These are phyloP conservation scores for Cutaneotrichosporon spelunceum DNA, from an alignment of 1,284 basidiomycete species.

Conservation along the genomic window DNA sequence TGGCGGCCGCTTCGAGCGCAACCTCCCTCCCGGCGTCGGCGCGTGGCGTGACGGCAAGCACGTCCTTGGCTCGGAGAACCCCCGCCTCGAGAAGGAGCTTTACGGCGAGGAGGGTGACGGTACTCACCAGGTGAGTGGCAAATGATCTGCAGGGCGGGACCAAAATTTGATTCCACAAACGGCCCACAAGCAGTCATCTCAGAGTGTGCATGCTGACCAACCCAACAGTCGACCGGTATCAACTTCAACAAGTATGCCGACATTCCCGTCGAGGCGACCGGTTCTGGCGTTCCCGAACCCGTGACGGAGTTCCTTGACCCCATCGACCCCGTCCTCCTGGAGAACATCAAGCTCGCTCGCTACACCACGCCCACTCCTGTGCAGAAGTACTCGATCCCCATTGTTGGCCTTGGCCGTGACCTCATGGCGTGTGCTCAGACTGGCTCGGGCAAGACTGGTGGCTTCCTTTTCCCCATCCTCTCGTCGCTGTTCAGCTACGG, in stretches of 20 bases:
- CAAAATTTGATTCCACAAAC: slow-evolving; percentile 8
- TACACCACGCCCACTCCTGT: slow-evolving; percentile 96
- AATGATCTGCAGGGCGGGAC: slow-evolving; percentile 10
- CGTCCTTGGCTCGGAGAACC: slow-evolving; percentile 72
- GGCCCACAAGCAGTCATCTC: neutral
- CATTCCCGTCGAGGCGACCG: slow-evolving; percentile 98
- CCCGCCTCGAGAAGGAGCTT: slow-evolving; percentile 89
- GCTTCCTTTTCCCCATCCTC: slow-evolving; percentile 98
- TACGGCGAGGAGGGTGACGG: slow-evolving; percentile 84
- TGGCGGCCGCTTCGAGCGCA: slow-evolving; percentile 53
- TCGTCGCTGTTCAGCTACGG: slow-evolving; percentile 87
- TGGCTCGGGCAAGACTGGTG: slow-evolving; percentile 97
- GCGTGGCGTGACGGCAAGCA: slow-evolving; percentile 88
- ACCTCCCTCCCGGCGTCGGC: slow-evolving; percentile 64
- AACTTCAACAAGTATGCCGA: slow-evolving; percentile 99
- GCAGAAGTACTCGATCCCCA: slow-evolving; percentile 99
- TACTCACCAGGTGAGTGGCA: slow-evolving; percentile 50
- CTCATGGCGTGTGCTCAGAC: slow-evolving; percentile 99
- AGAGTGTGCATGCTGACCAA: slow-evolving; percentile 15
- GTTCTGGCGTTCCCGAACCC: slow-evolving; percentile 90
- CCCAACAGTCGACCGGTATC: slow-evolving; percentile 91
- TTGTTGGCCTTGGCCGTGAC: slow-evolving; percentile 84
- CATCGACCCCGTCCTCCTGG: slow-evolving; percentile 86
- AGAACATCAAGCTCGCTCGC: slow-evolving; percentile 89
- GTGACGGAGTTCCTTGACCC: slow-evolving; percentile 85